These are phyloP conservation scores for Claviceps sp. DNA, from an alignment of 2,329 filamentous ascomycete genomes.

Conservation along the genomic window DNA sequence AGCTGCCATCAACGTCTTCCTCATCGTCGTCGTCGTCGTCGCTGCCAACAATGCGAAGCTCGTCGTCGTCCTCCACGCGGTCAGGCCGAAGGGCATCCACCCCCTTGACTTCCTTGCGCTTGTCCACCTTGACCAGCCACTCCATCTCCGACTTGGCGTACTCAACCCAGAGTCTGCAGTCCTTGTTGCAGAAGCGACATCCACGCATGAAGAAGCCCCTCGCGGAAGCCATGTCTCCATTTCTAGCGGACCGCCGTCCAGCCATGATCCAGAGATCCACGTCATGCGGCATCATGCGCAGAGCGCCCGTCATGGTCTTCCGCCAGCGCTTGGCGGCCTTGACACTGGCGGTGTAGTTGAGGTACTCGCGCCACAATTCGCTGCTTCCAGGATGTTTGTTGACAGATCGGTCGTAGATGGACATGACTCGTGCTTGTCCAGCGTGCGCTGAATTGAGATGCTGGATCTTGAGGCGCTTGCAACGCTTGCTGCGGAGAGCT, in stretches of 20 bases:
- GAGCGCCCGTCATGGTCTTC: conserved; percentile 49
- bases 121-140: conserved; percentile 72
- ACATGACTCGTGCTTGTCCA: conserved; percentile 73
- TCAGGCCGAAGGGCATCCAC: conserved; percentile 31
- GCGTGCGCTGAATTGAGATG: conserved; percentile 49
- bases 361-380: conserved; percentile 79
- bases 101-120: conserved; percentile 44
- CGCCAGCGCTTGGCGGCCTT: conserved; percentile 55
- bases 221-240: conserved; percentile 79
- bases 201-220: conserved; percentile 79
- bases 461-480: conserved; percentile 66
- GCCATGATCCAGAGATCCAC: conserved; percentile 79
- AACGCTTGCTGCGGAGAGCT: conserved; percentile 65
- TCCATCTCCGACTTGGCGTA: conserved; percentile 88
- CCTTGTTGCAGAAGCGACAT: conserved; percentile 72
- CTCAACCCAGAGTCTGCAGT: conserved; percentile 68
- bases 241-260: conserved; percentile 59
- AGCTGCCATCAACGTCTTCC: conserved; percentile 27
- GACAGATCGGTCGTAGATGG: conserved; percentile 77
- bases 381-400: conserved; percentile 72
- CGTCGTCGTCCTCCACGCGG: conserved; percentile 34
- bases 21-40: conserved; percentile 34
- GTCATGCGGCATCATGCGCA: conserved; percentile 77
- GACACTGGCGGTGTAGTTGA: conserved; percentile 62
- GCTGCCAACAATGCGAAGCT: conserved; percentile 28